Percentiles rank a stretch among this genome's conserved stretches.
phyloP scores from a whole-genome alignment of 805 yeast genomes.

The Yarrowia sp. region DNA sequence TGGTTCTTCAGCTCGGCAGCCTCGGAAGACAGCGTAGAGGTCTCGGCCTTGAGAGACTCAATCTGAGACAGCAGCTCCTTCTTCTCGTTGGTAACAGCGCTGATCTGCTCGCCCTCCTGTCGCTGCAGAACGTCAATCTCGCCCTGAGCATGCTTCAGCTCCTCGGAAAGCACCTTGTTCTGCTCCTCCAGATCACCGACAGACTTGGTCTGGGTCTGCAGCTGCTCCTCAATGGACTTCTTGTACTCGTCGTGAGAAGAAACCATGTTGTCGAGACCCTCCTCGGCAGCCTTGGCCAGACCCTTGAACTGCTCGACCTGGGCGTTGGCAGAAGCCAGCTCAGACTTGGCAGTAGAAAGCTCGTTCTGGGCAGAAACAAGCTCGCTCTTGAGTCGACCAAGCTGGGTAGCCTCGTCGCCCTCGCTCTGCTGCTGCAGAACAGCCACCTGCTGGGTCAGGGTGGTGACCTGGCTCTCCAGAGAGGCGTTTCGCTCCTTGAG shows the following conservation, averaged over 20 bases:
- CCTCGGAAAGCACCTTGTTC: slow-evolving; percentile 28
- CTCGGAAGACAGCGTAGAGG: slow-evolving; percentile 32
- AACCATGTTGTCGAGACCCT: slow-evolving; percentile 55
- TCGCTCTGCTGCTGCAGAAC: slow-evolving; percentile 37
- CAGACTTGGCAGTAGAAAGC: slow-evolving; percentile 50
- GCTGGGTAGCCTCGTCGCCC: slow-evolving; percentile 35
- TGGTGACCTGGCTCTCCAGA: slow-evolving; percentile 38
- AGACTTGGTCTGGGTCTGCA: slow-evolving; percentile 22
- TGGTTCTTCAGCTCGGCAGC: slow-evolving; percentile 37
- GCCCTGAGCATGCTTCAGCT: slow-evolving; percentile 29
- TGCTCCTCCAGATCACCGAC: slow-evolving; percentile 32
- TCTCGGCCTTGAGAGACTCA: slow-evolving; percentile 35
- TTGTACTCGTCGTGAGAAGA: slow-evolving; percentile 52
- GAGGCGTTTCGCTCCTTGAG: slow-evolving; percentile 43
- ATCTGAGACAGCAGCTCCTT: slow-evolving; percentile 26
- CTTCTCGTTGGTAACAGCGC: slow-evolving; percentile 33
- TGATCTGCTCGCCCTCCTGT: slow-evolving; percentile 33
- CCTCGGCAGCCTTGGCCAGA: slow-evolving; percentile 67
- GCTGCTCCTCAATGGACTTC: slow-evolving; percentile 31
- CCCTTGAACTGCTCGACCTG: slow-evolving; percentile 58
- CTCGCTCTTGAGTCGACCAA: slow-evolving; percentile 35
- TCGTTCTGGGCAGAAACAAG: slow-evolving; percentile 41
- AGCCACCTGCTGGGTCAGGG: slow-evolving; percentile 35
- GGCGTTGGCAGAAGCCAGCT: slow-evolving; percentile 56
- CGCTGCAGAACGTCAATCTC: slow-evolving; percentile 32